Evolutionary conservation across 148 eudicot species (phyloP), one percentile per base, ranked within the genome.

Genomic region (Vaccinium macrocarpon): DNA sequence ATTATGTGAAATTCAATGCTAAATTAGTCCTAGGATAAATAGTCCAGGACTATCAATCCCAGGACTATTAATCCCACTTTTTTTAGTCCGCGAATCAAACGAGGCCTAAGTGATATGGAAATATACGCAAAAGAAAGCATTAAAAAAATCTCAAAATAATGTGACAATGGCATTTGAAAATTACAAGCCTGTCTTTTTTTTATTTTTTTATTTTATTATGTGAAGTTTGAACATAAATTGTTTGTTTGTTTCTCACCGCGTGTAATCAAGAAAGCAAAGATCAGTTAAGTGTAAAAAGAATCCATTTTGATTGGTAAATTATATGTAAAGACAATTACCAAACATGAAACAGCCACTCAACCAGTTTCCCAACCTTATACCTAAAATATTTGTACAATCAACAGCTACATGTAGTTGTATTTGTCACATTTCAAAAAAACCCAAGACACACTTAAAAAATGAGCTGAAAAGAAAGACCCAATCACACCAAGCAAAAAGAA

Each of bases 381-480:
- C 42, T 81, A 6, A 66, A 81, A 42, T 66, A 48, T 81, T 12
- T 16, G 62, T 27, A 51, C 59, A 5, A 64, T 51, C 61, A 78
- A 42, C 66, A 78, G 82, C 59, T 78, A 84, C 25, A 84, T 76
- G 49, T 46, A 81, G 56, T 27, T 49, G 23, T 32, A 23, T 11
- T 15, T 49, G 25, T 66, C 51, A 70, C 5, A 23, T 79, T 64
- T 29, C 50, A 76, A 3, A 84, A 10, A 15, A 62, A 29, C 8
- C 29, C 27, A 10, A 15, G 21, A n/a, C 5, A 19, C 57, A 48
- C 29, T 68, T 23, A 18, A n/a, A 80, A 75, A 86, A 81, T 86
- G 86, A 84, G 84, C 81, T 35, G 82, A 84, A 84, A 86, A 86
- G 76, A 84, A 86, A 86, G 76, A 84, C 56, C 86, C 86, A 88